Conservation (phyloP, 345 rosid genomes). For the Chamaenerion angustifolium region DNA sequence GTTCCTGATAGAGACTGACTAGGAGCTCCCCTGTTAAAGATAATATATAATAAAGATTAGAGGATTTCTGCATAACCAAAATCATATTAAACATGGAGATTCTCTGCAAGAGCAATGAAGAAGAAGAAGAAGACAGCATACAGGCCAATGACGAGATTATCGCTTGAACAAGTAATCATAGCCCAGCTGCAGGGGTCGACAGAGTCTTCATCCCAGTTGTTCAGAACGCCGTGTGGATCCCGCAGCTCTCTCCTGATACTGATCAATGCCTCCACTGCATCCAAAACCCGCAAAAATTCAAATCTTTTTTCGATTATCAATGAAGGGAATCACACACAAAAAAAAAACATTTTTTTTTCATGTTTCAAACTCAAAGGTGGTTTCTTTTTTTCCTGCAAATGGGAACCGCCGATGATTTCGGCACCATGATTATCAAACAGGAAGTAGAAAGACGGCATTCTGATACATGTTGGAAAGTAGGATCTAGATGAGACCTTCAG, state of each 20-base stretch:
- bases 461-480: neutral
- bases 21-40: constrained; percentile 67
- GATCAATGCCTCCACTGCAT: constrained; percentile 72
- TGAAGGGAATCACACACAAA: neutral
- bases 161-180: constrained; percentile 76
- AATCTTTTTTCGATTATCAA: neutral
- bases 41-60: neutral
- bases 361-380: too few relatives aligned
- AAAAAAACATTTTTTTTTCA: neutral
- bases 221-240: constrained; percentile 79
- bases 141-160: constrained; percentile 71
- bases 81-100: neutral
- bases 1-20: constrained; percentile 87
- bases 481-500: constrained; percentile 43
- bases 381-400: too few relatives aligned
- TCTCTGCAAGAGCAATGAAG: neutral
- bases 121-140: constrained; percentile 18
- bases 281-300: constrained; percentile 1
- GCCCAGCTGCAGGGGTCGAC: constrained; percentile 99
- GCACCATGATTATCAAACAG: too few relatives aligned
- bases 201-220: constrained; percentile 86
- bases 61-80: neutral
- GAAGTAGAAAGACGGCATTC: neutral
- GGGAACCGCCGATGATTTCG: too few relatives aligned
- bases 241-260: constrained; percentile 35